These are phyloP conservation scores for Capsella rubella DNA, from an alignment of 441 rosid species.

Conservation along the genomic window DNA sequence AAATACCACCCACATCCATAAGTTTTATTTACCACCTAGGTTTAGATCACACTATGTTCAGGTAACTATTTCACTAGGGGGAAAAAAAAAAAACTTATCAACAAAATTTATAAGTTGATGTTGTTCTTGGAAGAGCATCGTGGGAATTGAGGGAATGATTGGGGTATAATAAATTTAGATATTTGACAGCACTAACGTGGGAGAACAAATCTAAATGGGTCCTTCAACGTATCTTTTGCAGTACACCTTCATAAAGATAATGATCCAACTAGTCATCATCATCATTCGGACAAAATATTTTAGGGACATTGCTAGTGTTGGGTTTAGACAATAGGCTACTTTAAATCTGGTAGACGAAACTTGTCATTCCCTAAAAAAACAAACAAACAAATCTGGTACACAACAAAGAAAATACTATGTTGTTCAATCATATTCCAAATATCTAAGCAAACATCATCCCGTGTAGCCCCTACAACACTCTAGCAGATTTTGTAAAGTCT, in stretches of 20 bases:
- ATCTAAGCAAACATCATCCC: background rate
- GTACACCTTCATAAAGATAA: slow-evolving; percentile 28
- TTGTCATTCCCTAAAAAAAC: background rate
- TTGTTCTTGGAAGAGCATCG: no score
- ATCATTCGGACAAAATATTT: slow-evolving; percentile 34
- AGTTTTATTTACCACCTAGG: background rate
- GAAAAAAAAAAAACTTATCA: background rate
- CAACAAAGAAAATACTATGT: background rate
- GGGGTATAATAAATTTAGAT: background rate
- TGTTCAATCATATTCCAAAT: background rate
- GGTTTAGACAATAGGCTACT: slow-evolving; percentile 27
- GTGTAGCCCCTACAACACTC: background rate
- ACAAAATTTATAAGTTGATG: no score
- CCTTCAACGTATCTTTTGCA: slow-evolving; percentile 37
- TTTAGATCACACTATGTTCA: slow-evolving; percentile 1
- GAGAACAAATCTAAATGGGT: slow-evolving; percentile 42
- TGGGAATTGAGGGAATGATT: slow-evolving; percentile 21
- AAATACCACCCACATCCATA: background rate
- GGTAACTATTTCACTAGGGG: background rate
- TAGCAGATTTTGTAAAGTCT: background rate
- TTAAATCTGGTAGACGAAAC: background rate
- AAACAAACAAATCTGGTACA: background rate
- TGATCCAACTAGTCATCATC: background rate
- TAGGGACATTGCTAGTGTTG: slow-evolving; percentile 20
- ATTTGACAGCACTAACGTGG: slow-evolving; percentile 27